Conservation (phyloP, 345 rosid species). For the Barbarea vulgaris region DNA sequence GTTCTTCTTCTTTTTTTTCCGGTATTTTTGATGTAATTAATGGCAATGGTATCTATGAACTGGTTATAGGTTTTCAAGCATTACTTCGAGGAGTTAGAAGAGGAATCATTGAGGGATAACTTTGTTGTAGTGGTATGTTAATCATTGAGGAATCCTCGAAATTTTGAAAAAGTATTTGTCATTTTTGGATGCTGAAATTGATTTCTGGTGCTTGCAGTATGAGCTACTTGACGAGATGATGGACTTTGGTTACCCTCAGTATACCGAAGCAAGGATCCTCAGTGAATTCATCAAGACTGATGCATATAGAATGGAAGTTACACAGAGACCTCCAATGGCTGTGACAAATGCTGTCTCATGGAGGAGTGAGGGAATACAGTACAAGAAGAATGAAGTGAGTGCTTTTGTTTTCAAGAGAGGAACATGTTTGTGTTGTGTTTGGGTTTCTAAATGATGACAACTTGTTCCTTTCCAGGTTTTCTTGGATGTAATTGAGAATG, state of each 20-base stretch:
- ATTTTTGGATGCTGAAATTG: slow-evolving; percentile 1
- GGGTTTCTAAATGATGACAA: slow-evolving; percentile 11
- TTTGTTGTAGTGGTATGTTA: slow-evolving; percentile 79
- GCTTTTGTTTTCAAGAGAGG: slow-evolving; percentile 2
- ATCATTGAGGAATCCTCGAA: no score
- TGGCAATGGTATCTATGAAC: neutral
- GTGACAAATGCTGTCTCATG: slow-evolving; percentile 97
- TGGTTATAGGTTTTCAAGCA: slow-evolving; percentile 66
- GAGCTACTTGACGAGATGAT: slow-evolving; percentile 99
- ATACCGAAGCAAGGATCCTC: slow-evolving; percentile 86
- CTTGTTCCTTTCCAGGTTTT: slow-evolving; percentile 62
- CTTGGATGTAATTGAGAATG: slow-evolving; percentile 93
- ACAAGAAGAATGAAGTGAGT: slow-evolving; percentile 91
- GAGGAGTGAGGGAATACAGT: slow-evolving; percentile 92
- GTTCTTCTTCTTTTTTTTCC: neutral
- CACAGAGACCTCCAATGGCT: slow-evolving; percentile 99
- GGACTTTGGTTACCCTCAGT: slow-evolving; percentile 98
- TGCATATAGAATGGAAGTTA: slow-evolving; percentile 95
- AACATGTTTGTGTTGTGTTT: slow-evolving; percentile 10
- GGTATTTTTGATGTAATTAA: neutral
- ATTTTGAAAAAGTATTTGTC: neutral
- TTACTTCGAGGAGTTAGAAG: slow-evolving; percentile 81
- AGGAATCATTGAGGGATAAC: slow-evolving; percentile 80
- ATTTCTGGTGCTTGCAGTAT: slow-evolving; percentile 60
- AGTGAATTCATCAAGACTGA: slow-evolving; percentile 97